These are phyloP conservation scores for Apocynum venetum DNA, from an alignment of 257 asterid genomes.

Conservation along the genomic window DNA sequence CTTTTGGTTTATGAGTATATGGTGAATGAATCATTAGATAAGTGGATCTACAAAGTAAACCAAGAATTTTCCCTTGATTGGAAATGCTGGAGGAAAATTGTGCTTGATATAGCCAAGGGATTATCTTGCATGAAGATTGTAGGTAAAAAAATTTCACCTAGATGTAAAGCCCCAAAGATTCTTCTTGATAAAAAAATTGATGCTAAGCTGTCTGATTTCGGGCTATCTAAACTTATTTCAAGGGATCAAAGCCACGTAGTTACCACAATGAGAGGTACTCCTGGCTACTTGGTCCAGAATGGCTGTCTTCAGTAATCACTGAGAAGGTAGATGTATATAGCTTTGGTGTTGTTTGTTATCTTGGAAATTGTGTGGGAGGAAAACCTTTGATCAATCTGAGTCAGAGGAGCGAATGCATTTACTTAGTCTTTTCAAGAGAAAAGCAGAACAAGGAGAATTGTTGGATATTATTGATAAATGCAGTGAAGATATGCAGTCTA, in stretches of 20 bases:
- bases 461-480: conserved; percentile 6
- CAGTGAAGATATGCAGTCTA: neutral
- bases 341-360: conserved; percentile 23
- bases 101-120: conserved; percentile 31
- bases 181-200: conserved; percentile 23
- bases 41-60: conserved; percentile 23
- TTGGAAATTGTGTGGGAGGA: conserved; percentile 28
- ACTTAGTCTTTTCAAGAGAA: conserved; percentile 21
- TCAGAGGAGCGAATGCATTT: conserved; percentile 16
- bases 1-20: conserved; percentile 31
- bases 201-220: conserved; percentile 33
- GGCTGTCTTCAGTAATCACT: conserved; percentile 23
- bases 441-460: conserved; percentile 22
- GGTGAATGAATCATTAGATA: conserved; percentile 30
- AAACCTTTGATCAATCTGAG: conserved; percentile 16
- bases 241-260: conserved; percentile 25
- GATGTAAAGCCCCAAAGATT: conserved; percentile 32
- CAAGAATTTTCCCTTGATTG: conserved; percentile 19
- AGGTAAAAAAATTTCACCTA: conserved; percentile 26
- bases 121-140: conserved; percentile 29
- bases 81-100: conserved; percentile 24
- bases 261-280: conserved; percentile 32
- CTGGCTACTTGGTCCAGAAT: conserved; percentile 29
- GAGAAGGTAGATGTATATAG: conserved; percentile 29
- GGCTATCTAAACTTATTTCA: conserved; percentile 30